Percentiles rank a stretch among this genome's conserved stretches.
These are phyloP conservation scores for Aspergillus fructus DNA, from an alignment of 2,329 filamentous ascomycete genomes.

Conservation along the genomic window DNA sequence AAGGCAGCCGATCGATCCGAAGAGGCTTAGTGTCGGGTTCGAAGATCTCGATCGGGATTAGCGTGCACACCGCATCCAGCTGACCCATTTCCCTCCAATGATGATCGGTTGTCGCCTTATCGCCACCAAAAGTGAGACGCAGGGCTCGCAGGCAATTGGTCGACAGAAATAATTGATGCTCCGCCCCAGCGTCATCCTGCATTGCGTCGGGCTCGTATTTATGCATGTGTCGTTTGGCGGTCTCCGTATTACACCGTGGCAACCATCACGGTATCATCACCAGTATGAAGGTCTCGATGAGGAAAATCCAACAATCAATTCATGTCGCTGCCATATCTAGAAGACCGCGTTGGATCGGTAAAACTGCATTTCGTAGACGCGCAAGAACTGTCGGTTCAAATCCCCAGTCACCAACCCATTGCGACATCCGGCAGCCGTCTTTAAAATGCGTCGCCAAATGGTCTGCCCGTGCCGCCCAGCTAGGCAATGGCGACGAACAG, in stretches of 20 bases:
- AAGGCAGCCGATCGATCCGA: background rate
- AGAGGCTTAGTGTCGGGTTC: background rate
- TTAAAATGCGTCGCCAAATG: constrained; percentile 58
- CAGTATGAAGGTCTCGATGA: background rate
- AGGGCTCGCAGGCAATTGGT: constrained; percentile 7
- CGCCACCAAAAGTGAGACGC: constrained; percentile 3
- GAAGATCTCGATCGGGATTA: background rate
- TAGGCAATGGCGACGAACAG: constrained; percentile 48
- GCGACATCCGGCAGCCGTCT: constrained; percentile 51
- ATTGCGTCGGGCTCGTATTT: background rate
- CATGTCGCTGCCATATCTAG: background rate
- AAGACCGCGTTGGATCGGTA: constrained; percentile 25
- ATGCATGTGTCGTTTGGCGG: background rate
- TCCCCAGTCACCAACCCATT: constrained; percentile 58
- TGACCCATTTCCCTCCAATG: constrained; percentile 16
- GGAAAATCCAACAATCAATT: background rate
- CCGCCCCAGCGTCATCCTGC: constrained; percentile 7
- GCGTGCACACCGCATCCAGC: constrained; percentile 9
- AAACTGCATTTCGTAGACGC: constrained; percentile 35
- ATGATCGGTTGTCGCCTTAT: background rate
- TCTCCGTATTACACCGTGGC: constrained; percentile 8
- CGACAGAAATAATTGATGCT: constrained; percentile 9
- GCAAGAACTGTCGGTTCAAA: constrained; percentile 36
- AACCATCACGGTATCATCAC: background rate
- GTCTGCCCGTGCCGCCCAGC: constrained; percentile 53